Evolutionary conservation across 2,329 filamentous ascomycete species (phyloP), one percentile per base, ranked within the genome.

Genomic region (Microsporum canis): DNA sequence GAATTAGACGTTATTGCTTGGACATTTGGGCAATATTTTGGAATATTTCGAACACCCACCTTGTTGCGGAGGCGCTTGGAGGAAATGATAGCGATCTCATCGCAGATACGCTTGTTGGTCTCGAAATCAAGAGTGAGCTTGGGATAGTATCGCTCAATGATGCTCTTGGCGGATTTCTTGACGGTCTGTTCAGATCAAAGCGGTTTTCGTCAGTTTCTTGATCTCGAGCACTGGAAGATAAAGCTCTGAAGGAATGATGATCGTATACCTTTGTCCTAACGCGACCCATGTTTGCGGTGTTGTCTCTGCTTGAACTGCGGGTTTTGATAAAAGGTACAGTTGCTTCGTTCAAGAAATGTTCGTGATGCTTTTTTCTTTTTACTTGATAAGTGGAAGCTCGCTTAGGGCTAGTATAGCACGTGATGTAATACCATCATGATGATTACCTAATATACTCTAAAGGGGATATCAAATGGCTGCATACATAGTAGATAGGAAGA

Each of bases 61-160:
- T 99, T 99, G 88, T 99, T 99, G 82, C 94, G 88, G 74, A 99
- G 88, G 77, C 95, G 88, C 89, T 99, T 99, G 73, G 88, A 95
- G 72, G 94, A 90, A 77, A 99, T 99, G 80, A 99, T 95, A 76
- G 94, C 94, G 73, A 99, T 94, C 83, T 99, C 94, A 91, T 97
- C 94, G 84, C 94, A 97, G 75, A 97, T 95, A 75, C 91, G 85
- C 89, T 96, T 96, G 88, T 96, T 96, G 86, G 89, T 96, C 88
- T 99, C 94, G 83, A 99, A 99, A 84, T 99, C 94, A 76, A 97
- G 89, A 68, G 91, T 96, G 78, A 99, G 85, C 82, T 90, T 91
- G 77, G 94, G 94, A 83, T 95, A 95, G 84, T 94, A 95, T 70
- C 88, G 86, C 88, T 96, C 91, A 81, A 99, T 97, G 83, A 97